Base-by-base conservation (phyloP, 2,329 filamentous ascomycete species). In the Pseudogymnoascus sp. region DNA sequence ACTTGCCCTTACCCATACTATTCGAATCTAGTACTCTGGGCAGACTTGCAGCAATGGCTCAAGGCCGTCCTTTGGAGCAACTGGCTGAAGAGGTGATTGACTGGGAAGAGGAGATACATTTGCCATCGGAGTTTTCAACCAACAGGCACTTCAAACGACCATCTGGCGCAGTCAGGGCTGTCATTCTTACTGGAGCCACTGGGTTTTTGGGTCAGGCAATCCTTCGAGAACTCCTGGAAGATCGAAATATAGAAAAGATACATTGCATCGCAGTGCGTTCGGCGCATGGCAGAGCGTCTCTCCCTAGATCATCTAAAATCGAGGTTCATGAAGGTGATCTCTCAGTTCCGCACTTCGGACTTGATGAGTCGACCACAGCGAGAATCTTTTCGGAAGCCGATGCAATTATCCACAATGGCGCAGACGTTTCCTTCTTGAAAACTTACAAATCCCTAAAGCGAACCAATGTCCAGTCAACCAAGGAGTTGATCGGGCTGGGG, bases 401-500 rank as follows among this genome's bases (percentile, higher is more conserved):
- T 64, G 66, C 78, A 3, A 78, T 87, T 58, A 78, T 88, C 25
- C 86, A 83, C 68, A 74, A 72, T 59, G 81, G 76, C 6, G 77
- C 78, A n/a, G 72, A 75, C 18, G 69, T 70, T 12, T 74, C 68
- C 6, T 76, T 70, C 66, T 62, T 69, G 64, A 73, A 78, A 28
- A 66, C 67, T 1, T 79, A 78, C 64, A 30, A 66, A 7, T 66
- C 69, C 0, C 67, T 79, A 0, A 67, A 70, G 1, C 50, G 59
- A 1, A 60, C 67, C 25, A 79, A 79, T 62, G 64, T 78, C 2
- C 14, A 62, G 0, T 67, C 76, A 0, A 76, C 74, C 1, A 67
- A 68, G 43, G 67, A 72, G 57, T 68, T 78, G 4, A 67, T 70
- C 2, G 62, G 64, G 2, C 63, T 79, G 4, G 69, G 64, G 3